Percentiles rank a stretch among this genome's conserved stretches.
These are phyloP conservation scores for Spiromastix sp. DNA, from an alignment of 2,329 filamentous ascomycete genomes.

Conservation along the genomic window DNA sequence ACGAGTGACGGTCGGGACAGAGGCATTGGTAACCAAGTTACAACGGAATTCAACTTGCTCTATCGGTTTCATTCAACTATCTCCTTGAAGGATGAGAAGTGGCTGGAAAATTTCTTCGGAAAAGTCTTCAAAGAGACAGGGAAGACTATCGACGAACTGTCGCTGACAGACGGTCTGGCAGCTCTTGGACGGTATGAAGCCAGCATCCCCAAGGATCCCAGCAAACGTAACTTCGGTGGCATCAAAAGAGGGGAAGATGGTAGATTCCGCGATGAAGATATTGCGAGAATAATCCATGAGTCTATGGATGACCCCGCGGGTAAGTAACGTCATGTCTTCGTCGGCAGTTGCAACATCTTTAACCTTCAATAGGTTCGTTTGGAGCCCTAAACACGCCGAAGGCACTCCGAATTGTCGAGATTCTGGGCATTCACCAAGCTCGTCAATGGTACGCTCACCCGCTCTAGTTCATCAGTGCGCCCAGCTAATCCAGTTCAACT, in stretches of 20 bases:
- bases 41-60: constrained; percentile 42
- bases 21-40: constrained; percentile 41
- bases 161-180: constrained; percentile 21
- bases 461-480: not conserved
- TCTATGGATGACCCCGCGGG: constrained; percentile 59
- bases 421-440: constrained; percentile 67
- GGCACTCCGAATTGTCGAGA: constrained; percentile 63
- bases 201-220: constrained; percentile 49
- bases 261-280: constrained; percentile 55
- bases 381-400: constrained; percentile 61
- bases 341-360: not conserved
- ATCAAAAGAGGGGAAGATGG: constrained; percentile 51
- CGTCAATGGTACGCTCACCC: constrained; percentile 48
- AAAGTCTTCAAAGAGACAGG: constrained; percentile 10
- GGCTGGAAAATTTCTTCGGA: constrained; percentile 55
- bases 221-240: constrained; percentile 50
- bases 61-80: constrained; percentile 55
- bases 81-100: constrained; percentile 56
- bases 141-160: constrained; percentile 10
- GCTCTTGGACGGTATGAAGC: constrained; percentile 49
- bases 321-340: constrained; percentile 5
- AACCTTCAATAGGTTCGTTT: constrained; percentile 42
- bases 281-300: constrained; percentile 52
- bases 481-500: not conserved
- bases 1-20: constrained; percentile 22